Percentiles rank a stretch among this genome's conserved stretches.
Conservation (phyloP, 176 grass and related monocot genomes). For the maize (Zea mays) region Zm-B73-REFERENCE-NAM-5.0 NC_050097.1:19102001-19102500, state of each 20-base stretch:
- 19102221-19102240: neutral
- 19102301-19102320: neutral
- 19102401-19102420: no score
- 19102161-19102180: neutral
- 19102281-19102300: neutral
- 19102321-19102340: slow-evolving; percentile 28
- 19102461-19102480: neutral
- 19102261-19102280: neutral
- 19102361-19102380: neutral
- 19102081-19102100: neutral
- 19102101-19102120: neutral
- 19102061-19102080: slow-evolving; percentile 42
- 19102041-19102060: slow-evolving; percentile 63
- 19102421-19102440: neutral
- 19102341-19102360: neutral
- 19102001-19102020: slow-evolving; percentile 60
- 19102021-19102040: slow-evolving; percentile 85
- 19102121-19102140: slow-evolving; percentile 64
- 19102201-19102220: slow-evolving; percentile 5
- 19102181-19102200: slow-evolving; percentile 2
- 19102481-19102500: slow-evolving; percentile 1
- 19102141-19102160: slow-evolving; percentile 41
- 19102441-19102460: no score
- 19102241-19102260: neutral
- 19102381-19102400: neutral